Evolutionary conservation across 257 asterid genomes (phyloP).

Genomic region (Nicotiana tabacum): DNA sequence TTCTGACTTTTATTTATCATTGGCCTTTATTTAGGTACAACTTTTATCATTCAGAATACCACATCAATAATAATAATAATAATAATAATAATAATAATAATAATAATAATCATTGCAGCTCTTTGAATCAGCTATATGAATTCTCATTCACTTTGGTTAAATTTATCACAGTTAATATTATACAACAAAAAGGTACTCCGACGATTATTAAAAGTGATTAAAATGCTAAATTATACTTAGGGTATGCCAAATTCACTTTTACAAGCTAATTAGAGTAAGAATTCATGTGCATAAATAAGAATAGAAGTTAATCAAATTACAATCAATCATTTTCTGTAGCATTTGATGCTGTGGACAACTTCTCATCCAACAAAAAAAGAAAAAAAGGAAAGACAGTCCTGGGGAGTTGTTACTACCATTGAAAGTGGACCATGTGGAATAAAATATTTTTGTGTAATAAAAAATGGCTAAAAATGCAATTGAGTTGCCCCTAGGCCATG

Average conservation of each 20-base stretch:
- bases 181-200: too few species aligned
- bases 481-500: neutral
- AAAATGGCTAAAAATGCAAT: neutral
- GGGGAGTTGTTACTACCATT: conserved; percentile 5
- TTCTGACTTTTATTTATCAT: too few species aligned
- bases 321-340: neutral
- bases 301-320: neutral
- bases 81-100: too few species aligned
- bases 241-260: neutral
- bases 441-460: neutral
- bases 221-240: too few species aligned
- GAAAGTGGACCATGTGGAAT: conserved; percentile 3
- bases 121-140: neutral
- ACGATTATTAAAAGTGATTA: too few species aligned
- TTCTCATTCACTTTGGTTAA: neutral
- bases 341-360: neutral
- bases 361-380: neutral
- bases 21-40: too few species aligned
- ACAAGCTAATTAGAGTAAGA: neutral
- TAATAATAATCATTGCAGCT: neutral
- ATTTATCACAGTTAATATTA: too few species aligned
- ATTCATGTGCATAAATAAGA: neutral
- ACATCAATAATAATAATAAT: too few species aligned
- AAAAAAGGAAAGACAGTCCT: neutral
- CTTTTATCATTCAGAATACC: too few species aligned